A percentile compares a stretch with the other conserved stretches of the same genome.
phyloP scores from a whole-genome alignment of 768 basidiomycete species.

The Pleurotus tuoliensis region DNA sequence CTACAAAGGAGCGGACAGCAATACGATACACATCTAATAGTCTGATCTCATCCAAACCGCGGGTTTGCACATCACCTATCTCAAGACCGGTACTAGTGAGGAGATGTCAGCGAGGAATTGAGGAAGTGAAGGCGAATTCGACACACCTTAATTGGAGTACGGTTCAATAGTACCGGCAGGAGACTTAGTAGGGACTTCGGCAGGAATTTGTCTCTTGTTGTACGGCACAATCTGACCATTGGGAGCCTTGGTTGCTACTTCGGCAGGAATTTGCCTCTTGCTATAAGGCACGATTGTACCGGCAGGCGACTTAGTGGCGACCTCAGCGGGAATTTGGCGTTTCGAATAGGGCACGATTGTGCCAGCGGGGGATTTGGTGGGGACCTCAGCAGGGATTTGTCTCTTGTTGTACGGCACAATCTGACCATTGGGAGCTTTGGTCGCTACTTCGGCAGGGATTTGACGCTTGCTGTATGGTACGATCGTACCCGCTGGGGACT shows the following conservation, averaged over 20 bases:
- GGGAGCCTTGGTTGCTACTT: conserved; percentile 22
- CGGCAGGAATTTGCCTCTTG: conserved; percentile 22
- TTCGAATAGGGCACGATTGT: conserved; percentile 23
- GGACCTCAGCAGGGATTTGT: conserved; percentile 19
- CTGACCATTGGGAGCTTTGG: conserved; percentile 18
- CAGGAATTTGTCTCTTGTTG: conserved; percentile 15
- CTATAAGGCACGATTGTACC: conserved; percentile 10
- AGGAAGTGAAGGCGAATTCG: not conserved
- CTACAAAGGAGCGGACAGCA: not conserved
- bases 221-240: conserved; percentile 25
- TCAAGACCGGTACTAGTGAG: too few species aligned
- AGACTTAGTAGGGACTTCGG: conserved; percentile 20
- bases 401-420: conserved; percentile 15
- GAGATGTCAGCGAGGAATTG: not conserved
- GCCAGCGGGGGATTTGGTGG: conserved; percentile 32
- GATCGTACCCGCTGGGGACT: conserved; percentile 16
- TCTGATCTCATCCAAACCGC: not conserved
- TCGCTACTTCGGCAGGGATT: conserved; percentile 25
- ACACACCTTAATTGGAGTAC: conserved; percentile 13
- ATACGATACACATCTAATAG: not conserved
- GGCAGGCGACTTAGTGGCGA: conserved; percentile 8
- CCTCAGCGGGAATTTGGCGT: conserved; percentile 9
- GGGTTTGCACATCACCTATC: too few species aligned
- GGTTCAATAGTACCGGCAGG: conserved; percentile 23
- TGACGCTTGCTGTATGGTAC: conserved; percentile 20